Conservation (phyloP, 805 yeast genomes). For the Candida taoyuanica region DNA sequence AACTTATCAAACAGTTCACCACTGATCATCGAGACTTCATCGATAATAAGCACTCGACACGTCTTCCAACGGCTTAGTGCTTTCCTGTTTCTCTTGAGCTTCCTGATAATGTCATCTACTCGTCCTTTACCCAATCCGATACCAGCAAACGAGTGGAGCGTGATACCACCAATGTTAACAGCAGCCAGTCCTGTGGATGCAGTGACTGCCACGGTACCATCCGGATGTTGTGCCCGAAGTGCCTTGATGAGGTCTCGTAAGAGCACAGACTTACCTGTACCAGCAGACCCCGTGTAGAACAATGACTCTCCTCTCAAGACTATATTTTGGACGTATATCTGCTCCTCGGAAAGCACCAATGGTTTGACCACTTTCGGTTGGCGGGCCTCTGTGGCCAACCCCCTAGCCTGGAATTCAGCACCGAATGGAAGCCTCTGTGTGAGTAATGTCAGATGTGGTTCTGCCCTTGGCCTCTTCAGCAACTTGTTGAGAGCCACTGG, state of each 20-base stretch:
- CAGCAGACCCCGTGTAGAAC: slow-evolving; percentile 97
- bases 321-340: slow-evolving; percentile 57
- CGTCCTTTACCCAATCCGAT: slow-evolving; percentile 66
- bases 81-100: slow-evolving; percentile 48
- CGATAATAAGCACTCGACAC: slow-evolving; percentile 60
- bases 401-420: slow-evolving; percentile 2
- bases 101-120: slow-evolving; percentile 41
- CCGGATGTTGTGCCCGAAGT: slow-evolving; percentile 38
- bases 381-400: slow-evolving; percentile 7
- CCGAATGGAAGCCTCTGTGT: slow-evolving; percentile 11
- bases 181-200: slow-evolving; percentile 88
- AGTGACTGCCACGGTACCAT: slow-evolving; percentile 61
- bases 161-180: slow-evolving; percentile 74
- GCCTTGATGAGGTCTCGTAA: slow-evolving; percentile 57
- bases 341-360: slow-evolving; percentile 50
- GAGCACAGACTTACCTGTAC: slow-evolving; percentile 95
- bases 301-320: slow-evolving; percentile 63
- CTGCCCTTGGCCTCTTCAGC: slow-evolving; percentile 7
- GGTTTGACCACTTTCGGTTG: slow-evolving; percentile 24
- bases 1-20: slow-evolving; percentile 62
- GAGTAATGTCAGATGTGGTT: slow-evolving; percentile 12
- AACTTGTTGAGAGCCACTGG: not conserved
- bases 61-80: slow-evolving; percentile 50
- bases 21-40: slow-evolving; percentile 79
- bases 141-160: slow-evolving; percentile 73